Base-by-base conservation (phyloP, 139 green algal species). In the Trebouxia sp. region DNA sequence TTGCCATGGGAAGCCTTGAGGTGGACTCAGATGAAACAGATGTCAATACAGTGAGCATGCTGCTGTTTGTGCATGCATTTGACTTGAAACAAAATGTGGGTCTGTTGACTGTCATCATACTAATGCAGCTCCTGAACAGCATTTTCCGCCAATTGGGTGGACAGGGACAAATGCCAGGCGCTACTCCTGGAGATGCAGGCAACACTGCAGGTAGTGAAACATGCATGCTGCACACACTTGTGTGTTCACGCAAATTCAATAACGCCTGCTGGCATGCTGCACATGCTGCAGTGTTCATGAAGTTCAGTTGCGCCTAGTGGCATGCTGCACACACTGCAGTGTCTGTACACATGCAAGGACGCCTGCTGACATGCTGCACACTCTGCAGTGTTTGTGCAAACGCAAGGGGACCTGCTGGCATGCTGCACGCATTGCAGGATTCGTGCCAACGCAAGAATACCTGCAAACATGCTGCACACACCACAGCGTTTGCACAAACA, bases 1-100 rank as follows among this genome's bases (percentile, higher is more conserved):
- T 72, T 26, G 62, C 62, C 8, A 22, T 72, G 12, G 62, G 62
- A 41, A 72, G 62, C 37, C 32, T 72, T 6, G 62, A 72, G 32
- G 11, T 72, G 24, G 62, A 72, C 62, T 28, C 62, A 43, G 62
- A 72, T 26, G 62, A 72, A 35, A 72, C 62, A 42, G 62, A 72
- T 43, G 62, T 72, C 62, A 72, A 72, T 45, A 35, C 62, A 30
- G 62, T 72, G 35, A 72, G 62, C 47, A 26, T 53, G 47, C n/a
- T n/a, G n/a, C n/a, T n/a, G n/a, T n/a, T n/a, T n/a, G n/a, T n/a
- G n/a, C n/a, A n/a, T n/a, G n/a, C n/a, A n/a, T n/a, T n/a, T n/a
- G n/a, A n/a, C n/a, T n/a, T n/a, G n/a, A n/a, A n/a, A n/a, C n/a
- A n/a, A n/a, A n/a, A n/a, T n/a, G n/a, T n/a, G n/a, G n/a, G n/a